These are phyloP conservation scores for Magnaporthiopsis poae DNA, from an alignment of 2,329 filamentous ascomycete genomes.

Conservation along the genomic window DNA sequence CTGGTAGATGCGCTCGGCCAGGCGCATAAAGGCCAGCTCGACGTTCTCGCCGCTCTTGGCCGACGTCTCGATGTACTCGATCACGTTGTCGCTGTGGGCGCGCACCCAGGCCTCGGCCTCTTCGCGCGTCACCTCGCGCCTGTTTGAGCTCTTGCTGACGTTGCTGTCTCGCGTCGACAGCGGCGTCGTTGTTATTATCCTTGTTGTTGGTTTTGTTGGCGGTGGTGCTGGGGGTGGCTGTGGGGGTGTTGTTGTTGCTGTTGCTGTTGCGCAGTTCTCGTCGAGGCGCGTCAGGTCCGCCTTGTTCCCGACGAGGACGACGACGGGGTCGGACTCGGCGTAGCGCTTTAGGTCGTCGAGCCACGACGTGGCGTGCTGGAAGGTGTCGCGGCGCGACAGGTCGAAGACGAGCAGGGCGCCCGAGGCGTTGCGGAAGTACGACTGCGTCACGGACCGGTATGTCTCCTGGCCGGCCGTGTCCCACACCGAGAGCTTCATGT, in stretches of 20 bases:
- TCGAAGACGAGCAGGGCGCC: constrained; percentile 81
- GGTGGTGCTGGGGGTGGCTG: constrained; percentile 14
- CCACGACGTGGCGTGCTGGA: constrained; percentile 83
- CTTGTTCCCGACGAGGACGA: constrained; percentile 93
- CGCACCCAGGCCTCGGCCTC: constrained; percentile 88
- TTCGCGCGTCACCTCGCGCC: constrained; percentile 67
- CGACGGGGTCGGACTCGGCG: constrained; percentile 88
- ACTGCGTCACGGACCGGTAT: constrained; percentile 90
- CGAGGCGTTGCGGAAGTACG: constrained; percentile 75
- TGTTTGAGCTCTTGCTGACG: constrained; percentile 36
- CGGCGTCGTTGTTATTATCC: constrained; percentile 23
- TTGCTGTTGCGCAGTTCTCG: constrained; percentile 15
- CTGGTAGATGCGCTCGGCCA: constrained; percentile 89
- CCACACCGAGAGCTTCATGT: constrained; percentile 93
- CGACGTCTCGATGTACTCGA: constrained; percentile 91
- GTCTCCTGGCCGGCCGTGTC: constrained; percentile 95
- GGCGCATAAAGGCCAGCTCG: constrained; percentile 83
- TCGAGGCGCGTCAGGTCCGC: constrained; percentile 56
- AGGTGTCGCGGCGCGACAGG: constrained; percentile 76
- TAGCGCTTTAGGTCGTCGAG: constrained; percentile 88
- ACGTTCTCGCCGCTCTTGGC: constrained; percentile 93
- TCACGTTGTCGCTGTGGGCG: constrained; percentile 58
- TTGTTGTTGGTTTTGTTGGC: constrained; percentile 58
- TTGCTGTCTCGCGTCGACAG: constrained; percentile 22
- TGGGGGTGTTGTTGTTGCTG: constrained; percentile 31